Evolutionary conservation across 768 basidiomycete genomes (phyloP).

Genomic region (Nidularia pulvinata): DNA sequence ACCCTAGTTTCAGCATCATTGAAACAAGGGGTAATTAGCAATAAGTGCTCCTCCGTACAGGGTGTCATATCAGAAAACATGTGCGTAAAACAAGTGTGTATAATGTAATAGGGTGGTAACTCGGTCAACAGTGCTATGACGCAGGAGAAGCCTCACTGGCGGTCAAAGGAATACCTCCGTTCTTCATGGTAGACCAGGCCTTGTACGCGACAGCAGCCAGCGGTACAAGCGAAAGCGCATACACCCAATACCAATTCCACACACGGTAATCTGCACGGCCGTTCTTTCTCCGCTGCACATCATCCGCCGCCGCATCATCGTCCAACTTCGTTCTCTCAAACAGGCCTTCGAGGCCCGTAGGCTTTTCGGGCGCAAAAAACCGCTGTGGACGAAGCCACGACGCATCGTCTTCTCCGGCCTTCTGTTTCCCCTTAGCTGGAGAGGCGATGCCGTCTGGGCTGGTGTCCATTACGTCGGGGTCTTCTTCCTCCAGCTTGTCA

Average conservation of each 20-base stretch:
- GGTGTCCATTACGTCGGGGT: constrained; percentile 52
- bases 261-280: no score
- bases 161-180: no score
- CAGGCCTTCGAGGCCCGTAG: constrained; percentile 73
- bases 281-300: constrained; percentile 5
- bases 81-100: no score
- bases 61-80: no score
- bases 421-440: constrained; percentile 15
- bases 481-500: constrained; percentile 28
- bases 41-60: no score
- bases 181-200: no score
- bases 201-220: constrained; percentile 20
- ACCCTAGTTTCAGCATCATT: no score
- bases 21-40: no score
- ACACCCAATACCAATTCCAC: constrained; percentile 34
- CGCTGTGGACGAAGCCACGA: constrained; percentile 67
- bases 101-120: no score
- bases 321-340: constrained; percentile 60
- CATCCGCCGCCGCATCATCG: constrained; percentile 34
- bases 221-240: constrained; percentile 24
- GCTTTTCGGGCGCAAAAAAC: constrained; percentile 78
- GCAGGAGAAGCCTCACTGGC: no score
- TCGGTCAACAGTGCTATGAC: no score
- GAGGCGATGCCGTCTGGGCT: constrained; percentile 18
- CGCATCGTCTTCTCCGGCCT: constrained; percentile 30